These are phyloP conservation scores for Cenchrus americanus DNA, from an alignment of 176 grass and related monocot species.

Conservation along the genomic window DNA sequence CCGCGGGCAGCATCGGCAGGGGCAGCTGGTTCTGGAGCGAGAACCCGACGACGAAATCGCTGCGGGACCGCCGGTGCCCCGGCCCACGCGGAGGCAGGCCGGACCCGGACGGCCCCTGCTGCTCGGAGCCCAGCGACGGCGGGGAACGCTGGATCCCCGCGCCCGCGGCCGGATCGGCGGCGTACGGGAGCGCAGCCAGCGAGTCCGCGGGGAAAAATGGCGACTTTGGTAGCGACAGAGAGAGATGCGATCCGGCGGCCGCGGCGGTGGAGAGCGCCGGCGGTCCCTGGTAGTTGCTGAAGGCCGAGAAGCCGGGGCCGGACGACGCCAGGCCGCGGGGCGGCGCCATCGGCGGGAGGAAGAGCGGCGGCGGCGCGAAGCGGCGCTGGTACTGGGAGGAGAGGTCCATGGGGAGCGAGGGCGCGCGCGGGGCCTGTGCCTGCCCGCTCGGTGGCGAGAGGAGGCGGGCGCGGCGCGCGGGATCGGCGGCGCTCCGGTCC, in stretches of 20 bases:
- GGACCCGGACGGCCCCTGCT: neutral
- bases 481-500: conserved; percentile 25
- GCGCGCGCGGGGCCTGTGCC: neutral
- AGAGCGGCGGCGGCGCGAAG: neutral
- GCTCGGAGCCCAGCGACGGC: conserved; percentile 16
- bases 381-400: conserved; percentile 11
- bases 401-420: conserved; percentile 18
- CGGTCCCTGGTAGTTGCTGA: conserved; percentile 37
- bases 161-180: neutral
- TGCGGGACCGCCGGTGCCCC: conserved; percentile 66
- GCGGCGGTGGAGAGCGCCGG: neutral
- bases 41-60: conserved; percentile 56
- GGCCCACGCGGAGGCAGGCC: conserved; percentile 50
- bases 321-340: neutral
- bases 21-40: conserved; percentile 1
- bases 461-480: conserved; percentile 3
- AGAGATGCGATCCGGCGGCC: conserved; percentile 40
- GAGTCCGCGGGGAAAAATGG: conserved; percentile 50
- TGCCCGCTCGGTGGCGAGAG: neutral
- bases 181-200: conserved; percentile 27
- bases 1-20: neutral
- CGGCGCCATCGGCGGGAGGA: conserved; percentile 13
- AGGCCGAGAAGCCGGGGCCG: conserved; percentile 23
- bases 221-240: conserved; percentile 39
- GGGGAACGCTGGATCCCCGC: conserved; percentile 20